Conservation (phyloP, 495 filamentous ascomycete species). For the Oleoguttula mirabilis region DNA sequence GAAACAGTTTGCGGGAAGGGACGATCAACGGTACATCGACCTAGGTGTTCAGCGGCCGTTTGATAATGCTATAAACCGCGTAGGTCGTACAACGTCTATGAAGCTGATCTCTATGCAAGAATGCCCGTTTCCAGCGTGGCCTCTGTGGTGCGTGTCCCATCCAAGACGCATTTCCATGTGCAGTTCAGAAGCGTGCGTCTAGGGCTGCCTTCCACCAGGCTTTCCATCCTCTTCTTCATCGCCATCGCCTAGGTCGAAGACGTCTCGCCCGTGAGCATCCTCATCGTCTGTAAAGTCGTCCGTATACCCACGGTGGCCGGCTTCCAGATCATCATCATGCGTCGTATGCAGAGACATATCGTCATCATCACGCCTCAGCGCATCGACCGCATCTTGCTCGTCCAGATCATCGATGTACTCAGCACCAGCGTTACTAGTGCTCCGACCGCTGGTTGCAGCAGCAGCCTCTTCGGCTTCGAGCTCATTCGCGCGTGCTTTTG, state of each 20-base stretch:
- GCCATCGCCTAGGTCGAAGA: conserved; percentile 29
- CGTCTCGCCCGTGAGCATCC: conserved; percentile 26
- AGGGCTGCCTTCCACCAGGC: too few species aligned
- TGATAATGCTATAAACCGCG: too few species aligned
- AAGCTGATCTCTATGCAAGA: too few species aligned
- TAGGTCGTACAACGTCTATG: too few species aligned
- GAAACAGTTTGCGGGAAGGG: too few species aligned
- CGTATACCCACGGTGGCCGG: conserved; percentile 23
- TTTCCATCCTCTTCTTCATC: conserved; percentile 1
- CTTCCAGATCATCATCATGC: conserved; percentile 33
- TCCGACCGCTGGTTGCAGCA: conserved; percentile 15
- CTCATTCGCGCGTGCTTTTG: conserved; percentile 69
- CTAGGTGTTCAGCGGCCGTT: too few species aligned
- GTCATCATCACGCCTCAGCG: conserved; percentile 37
- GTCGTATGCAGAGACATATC: conserved; percentile 38
- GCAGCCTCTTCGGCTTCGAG: conserved; percentile 65
- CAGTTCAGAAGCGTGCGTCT: too few species aligned
- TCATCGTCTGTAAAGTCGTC: conserved; percentile 29
- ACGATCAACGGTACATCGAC: too few species aligned
- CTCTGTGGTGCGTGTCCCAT: too few species aligned
- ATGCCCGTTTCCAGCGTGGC: too few species aligned
- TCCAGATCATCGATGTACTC: conserved; percentile 32
- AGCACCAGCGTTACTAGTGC: neutral
- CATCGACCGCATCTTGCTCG: conserved; percentile 22
- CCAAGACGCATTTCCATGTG: too few species aligned